phyloP scores from a whole-genome alignment of 768 basidiomycete species.

The Podaxis rugospora region DNA sequence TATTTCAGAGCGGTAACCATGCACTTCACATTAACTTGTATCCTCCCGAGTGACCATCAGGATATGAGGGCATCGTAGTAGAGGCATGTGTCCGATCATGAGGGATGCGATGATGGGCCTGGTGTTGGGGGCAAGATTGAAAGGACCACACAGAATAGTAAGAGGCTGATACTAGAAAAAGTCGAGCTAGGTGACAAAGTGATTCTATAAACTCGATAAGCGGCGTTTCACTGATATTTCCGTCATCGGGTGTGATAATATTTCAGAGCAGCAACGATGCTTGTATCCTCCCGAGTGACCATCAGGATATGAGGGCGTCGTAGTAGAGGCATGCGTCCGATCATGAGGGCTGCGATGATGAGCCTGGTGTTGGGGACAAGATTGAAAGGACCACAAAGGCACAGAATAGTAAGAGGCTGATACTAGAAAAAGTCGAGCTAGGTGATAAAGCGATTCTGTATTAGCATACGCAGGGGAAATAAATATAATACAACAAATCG shows the following conservation, averaged over 20 bases:
- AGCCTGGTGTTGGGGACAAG: not conserved
- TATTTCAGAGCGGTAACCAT: slow-evolving; percentile 45
- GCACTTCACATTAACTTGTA: slow-evolving; percentile 26
- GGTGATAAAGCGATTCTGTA: not conserved
- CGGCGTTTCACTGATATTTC: too few species aligned
- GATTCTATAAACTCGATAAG: too few species aligned
- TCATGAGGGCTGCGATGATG: slow-evolving; percentile 20
- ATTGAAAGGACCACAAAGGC: not conserved
- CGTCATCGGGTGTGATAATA: too few species aligned
- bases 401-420: not conserved
- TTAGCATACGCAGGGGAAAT: not conserved
- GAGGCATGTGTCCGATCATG: slow-evolving; percentile 40
- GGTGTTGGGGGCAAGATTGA: not conserved
- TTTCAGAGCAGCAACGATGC: too few species aligned
- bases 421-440: not conserved
- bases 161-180: not conserved
- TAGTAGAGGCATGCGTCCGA: slow-evolving; percentile 41
- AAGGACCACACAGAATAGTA: not conserved
- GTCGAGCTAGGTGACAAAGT: not conserved
- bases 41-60: slow-evolving; percentile 29
- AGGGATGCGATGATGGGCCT: slow-evolving; percentile 12
- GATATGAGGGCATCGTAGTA: slow-evolving; percentile 44
- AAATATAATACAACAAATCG: not conserved
- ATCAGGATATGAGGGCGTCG: slow-evolving; percentile 44
- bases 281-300: slow-evolving; percentile 23